Evolutionary conservation across 2,329 filamentous ascomycete species (phyloP).

Genomic region (Ambrosiella beaveri): DNA sequence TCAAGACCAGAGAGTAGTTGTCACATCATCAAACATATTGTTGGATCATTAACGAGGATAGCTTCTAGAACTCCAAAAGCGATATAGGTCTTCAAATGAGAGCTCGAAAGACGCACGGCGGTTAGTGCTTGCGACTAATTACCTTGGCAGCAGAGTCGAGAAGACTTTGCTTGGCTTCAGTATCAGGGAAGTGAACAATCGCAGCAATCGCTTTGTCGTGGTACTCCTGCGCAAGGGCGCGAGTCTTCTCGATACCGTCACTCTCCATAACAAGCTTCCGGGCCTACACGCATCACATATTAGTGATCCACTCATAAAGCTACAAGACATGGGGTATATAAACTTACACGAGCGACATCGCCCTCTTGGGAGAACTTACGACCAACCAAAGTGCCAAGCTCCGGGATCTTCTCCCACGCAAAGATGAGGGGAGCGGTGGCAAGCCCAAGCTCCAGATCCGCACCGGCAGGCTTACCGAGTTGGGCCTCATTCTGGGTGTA

Average conservation of each 20-base stretch:
- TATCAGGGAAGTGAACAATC: slow-evolving; percentile 75
- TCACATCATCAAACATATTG: not conserved
- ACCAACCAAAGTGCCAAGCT: slow-evolving; percentile 74
- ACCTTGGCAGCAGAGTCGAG: slow-evolving; percentile 91
- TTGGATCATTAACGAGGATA: not conserved
- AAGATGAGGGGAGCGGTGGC: slow-evolving; percentile 89
- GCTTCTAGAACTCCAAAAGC: not conserved
- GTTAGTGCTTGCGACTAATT: slow-evolving; percentile 68
- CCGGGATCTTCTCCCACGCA: slow-evolving; percentile 78
- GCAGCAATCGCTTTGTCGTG: slow-evolving; percentile 72
- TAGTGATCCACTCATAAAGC: slow-evolving; percentile 5
- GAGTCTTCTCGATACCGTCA: slow-evolving; percentile 80
- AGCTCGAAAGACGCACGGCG: not conserved
- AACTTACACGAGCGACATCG: slow-evolving; percentile 64
- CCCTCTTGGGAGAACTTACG: slow-evolving; percentile 74
- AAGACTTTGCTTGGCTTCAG: slow-evolving; percentile 80
- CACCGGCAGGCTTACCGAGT: slow-evolving; percentile 85
- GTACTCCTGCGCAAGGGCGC: slow-evolving; percentile 79
- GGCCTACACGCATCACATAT: slow-evolving; percentile 38
- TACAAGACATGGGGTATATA: not conserved
- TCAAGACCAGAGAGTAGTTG: not conserved
- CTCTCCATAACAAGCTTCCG: slow-evolving; percentile 68
- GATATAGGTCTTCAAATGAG: not conserved
- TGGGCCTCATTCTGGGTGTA: slow-evolving; percentile 76
- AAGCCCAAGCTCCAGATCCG: slow-evolving; percentile 80